phyloP scores from a whole-genome alignment of 2,329 filamentous ascomycete species.

The Alternaria panax region DNA sequence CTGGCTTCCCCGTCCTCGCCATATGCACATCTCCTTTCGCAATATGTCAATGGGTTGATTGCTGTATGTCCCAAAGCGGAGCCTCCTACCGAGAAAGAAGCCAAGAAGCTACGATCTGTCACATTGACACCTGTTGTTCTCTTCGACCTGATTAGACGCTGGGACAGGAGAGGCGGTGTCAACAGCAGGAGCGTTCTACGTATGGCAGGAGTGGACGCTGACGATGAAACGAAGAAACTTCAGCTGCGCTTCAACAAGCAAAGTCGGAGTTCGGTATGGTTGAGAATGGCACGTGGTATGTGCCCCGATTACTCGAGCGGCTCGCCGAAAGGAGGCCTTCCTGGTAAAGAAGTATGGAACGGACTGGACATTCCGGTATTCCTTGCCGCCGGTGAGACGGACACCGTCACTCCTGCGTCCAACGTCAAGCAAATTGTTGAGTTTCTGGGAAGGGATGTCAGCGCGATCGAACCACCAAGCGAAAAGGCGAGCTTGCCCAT shows the following conservation, averaged over 20 bases:
- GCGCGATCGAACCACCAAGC: constrained; percentile 40
- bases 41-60: constrained; percentile 76
- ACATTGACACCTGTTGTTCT: constrained; percentile 73
- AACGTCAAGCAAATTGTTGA: constrained; percentile 73
- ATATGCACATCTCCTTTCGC: constrained; percentile 61
- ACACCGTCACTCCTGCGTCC: constrained; percentile 74
- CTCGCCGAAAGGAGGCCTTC: constrained; percentile 67
- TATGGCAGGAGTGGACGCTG: constrained; percentile 74
- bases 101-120: constrained; percentile 62
- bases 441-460: constrained; percentile 50
- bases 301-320: constrained; percentile 67
- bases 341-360: constrained; percentile 74
- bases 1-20: constrained; percentile 69
- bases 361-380: constrained; percentile 76
- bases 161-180: constrained; percentile 80
- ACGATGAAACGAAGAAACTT: constrained; percentile 69
- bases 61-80: constrained; percentile 80
- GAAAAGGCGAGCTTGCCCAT: constrained; percentile 55
- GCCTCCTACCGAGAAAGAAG: constrained; percentile 64
- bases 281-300: constrained; percentile 77
- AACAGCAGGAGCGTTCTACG: constrained; percentile 80
- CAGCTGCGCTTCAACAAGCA: constrained; percentile 82
- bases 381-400: constrained; percentile 78
- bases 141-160: constrained; percentile 78
- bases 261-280: constrained; percentile 81